Evolutionary conservation across 441 rosid species (phyloP).

Genomic region (Pelargonium citronellum): DNA sequence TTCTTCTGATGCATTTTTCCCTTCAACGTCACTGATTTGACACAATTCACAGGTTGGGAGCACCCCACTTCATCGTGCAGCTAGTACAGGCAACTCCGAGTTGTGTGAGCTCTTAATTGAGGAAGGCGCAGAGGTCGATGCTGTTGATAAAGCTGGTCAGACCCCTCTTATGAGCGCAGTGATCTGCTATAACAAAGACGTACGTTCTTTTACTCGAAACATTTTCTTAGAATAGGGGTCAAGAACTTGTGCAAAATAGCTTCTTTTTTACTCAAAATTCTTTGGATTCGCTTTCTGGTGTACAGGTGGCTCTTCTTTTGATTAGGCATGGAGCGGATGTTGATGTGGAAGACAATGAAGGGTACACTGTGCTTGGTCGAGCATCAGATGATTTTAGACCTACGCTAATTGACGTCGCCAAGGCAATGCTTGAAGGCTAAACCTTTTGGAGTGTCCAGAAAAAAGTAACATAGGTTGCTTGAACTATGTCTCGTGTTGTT

Average conservation of each 20-base stretch:
- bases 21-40: background rate
- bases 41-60: conserved; percentile 62
- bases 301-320: conserved; percentile 74
- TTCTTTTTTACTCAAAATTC: background rate
- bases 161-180: conserved; percentile 83
- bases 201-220: conserved; percentile 10
- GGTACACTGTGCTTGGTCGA: conserved; percentile 84
- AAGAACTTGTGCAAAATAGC: too few relatives aligned
- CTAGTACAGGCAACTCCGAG: conserved; percentile 70
- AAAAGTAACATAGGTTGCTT: background rate
- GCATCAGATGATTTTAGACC: conserved; percentile 62
- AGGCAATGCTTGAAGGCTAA: conserved; percentile 76
- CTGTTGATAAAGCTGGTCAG: conserved; percentile 65
- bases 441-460: background rate
- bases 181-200: conserved; percentile 59
- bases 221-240: background rate
- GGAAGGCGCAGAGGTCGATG: conserved; percentile 89
- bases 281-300: conserved; percentile 14
- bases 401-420: conserved; percentile 61
- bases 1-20: background rate
- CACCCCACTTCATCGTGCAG: conserved; percentile 85
- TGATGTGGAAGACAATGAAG: conserved; percentile 80
- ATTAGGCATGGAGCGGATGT: conserved; percentile 88
- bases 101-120: conserved; percentile 71
- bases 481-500: background rate